A percentile compares a stretch with the other conserved stretches of the same genome.
Evolutionary conservation across 768 basidiomycete species (phyloP).

Genomic region (Serendipita sp.): DNA sequence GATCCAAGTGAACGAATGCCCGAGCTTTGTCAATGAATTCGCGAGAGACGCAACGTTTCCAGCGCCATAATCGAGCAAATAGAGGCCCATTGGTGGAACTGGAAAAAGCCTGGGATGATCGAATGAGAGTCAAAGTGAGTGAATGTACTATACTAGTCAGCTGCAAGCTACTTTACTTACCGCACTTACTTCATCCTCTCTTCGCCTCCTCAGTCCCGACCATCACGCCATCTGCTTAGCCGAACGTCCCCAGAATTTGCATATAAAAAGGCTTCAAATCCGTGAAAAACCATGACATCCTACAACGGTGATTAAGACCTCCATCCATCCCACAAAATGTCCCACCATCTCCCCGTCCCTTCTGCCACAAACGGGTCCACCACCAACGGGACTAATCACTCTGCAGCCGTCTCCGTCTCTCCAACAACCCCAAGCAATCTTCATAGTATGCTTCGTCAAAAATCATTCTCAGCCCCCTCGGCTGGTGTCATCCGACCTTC

Average conservation of each 20-base stretch:
- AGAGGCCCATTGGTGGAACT: slow-evolving; percentile 37
- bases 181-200: too few species aligned
- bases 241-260: neutral
- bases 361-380: slow-evolving; percentile 3
- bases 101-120: neutral
- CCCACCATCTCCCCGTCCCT: neutral
- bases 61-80: slow-evolving; percentile 91
- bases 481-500: slow-evolving; percentile 32
- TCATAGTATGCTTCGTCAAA: neutral
- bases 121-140: neutral
- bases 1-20: slow-evolving; percentile 84
- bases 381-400: neutral
- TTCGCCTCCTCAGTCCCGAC: neutral
- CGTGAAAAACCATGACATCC: neutral
- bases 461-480: neutral
- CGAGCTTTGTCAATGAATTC: slow-evolving; percentile 73
- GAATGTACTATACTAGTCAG: too few species aligned
- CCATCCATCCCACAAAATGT: neutral
- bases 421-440: slow-evolving; percentile 20
- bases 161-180: neutral
- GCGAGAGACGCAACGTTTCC: slow-evolving; percentile 90
- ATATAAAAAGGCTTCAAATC: neutral
- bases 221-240: slow-evolving; percentile 6
- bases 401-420: slow-evolving; percentile 39
- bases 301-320: neutral